phyloP scores from a whole-genome alignment of 768 basidiomycete species.

The Lyophyllum decastes region DNA sequence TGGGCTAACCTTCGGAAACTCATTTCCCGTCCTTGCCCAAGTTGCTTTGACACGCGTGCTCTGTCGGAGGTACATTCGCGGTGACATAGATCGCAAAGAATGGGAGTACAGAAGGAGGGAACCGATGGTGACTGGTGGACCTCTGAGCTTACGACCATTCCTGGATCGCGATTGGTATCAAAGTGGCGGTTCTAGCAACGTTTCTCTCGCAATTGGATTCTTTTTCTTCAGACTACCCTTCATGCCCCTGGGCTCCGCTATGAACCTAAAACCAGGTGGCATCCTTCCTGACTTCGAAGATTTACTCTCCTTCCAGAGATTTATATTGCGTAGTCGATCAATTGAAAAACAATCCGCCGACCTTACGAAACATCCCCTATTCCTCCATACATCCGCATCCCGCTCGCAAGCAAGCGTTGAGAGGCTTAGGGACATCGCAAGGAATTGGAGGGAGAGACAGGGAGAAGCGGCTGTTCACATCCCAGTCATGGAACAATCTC shows the following conservation, averaged over 20 bases:
- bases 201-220: constrained; percentile 43
- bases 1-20: constrained; percentile 51
- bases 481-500: constrained; percentile 16
- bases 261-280: constrained; percentile 31
- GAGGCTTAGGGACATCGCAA: constrained; percentile 21
- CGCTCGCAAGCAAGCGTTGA: constrained; percentile 25
- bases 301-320: constrained; percentile 47
- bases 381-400: constrained; percentile 39
- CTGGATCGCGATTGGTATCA: constrained; percentile 49
- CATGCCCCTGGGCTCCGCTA: constrained; percentile 40
- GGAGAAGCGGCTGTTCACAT: constrained; percentile 4
- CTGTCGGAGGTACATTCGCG: constrained; percentile 44
- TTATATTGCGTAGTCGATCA: constrained; percentile 42
- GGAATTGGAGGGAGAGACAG: constrained; percentile 20
- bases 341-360: constrained; percentile 36
- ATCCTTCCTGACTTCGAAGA: constrained; percentile 39
- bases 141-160: constrained; percentile 51
- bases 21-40: constrained; percentile 50
- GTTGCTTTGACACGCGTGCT: constrained; percentile 53
- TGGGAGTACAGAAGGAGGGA: constrained; percentile 53
- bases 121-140: constrained; percentile 49
- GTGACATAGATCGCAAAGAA: constrained; percentile 49
- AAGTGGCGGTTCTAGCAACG: constrained; percentile 44
- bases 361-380: constrained; percentile 44
- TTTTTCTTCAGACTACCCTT: constrained; percentile 46